Evolutionary conservation across 768 basidiomycete genomes (phyloP).

Genomic region (Mycena galericulata): DNA sequence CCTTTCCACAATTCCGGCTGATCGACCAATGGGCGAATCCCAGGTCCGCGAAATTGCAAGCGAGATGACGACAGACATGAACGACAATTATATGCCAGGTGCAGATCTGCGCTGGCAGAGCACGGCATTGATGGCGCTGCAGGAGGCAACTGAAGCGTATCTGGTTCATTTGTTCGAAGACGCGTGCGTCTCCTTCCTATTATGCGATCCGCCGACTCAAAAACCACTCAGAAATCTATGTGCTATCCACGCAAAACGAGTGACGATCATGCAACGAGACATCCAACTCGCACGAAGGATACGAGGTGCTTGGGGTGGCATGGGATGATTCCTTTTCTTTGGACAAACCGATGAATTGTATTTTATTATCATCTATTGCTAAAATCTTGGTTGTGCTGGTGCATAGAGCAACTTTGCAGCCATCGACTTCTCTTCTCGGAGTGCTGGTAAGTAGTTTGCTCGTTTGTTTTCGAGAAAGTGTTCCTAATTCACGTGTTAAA

Average conservation of each 20-base stretch:
- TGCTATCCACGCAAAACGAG: conserved; percentile 97
- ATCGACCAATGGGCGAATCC: neutral
- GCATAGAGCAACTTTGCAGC: too few species aligned
- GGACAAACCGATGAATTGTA: conserved; percentile 23
- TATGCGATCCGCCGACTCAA: conserved; percentile 19
- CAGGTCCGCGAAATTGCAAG: conserved; percentile 96
- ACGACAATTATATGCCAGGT: conserved; percentile 63
- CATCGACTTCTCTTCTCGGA: too few species aligned
- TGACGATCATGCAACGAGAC: conserved; percentile 97
- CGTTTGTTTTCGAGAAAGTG: too few species aligned
- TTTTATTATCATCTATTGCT: conserved; percentile 25
- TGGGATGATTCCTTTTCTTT: conserved; percentile 54
- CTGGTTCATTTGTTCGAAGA: conserved; percentile 98
- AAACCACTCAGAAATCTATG: conserved; percentile 82
- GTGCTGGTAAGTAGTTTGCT: too few species aligned
- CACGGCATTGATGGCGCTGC: conserved; percentile 91
- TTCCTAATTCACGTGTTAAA: too few species aligned
- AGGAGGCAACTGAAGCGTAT: conserved; percentile 96
- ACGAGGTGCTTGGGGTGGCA: conserved; percentile 88
- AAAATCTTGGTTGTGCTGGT: conserved; percentile 12
- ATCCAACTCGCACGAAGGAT: conserved; percentile 97
- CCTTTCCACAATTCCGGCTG: neutral
- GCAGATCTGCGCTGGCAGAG: conserved; percentile 91
- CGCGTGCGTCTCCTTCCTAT: conserved; percentile 73
- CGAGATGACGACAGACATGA: conserved; percentile 88